Evolutionary conservation across 2,329 filamentous ascomycete species (phyloP), one percentile per base, ranked within the genome.

Genomic region (Ophiostoma sp.): DNA sequence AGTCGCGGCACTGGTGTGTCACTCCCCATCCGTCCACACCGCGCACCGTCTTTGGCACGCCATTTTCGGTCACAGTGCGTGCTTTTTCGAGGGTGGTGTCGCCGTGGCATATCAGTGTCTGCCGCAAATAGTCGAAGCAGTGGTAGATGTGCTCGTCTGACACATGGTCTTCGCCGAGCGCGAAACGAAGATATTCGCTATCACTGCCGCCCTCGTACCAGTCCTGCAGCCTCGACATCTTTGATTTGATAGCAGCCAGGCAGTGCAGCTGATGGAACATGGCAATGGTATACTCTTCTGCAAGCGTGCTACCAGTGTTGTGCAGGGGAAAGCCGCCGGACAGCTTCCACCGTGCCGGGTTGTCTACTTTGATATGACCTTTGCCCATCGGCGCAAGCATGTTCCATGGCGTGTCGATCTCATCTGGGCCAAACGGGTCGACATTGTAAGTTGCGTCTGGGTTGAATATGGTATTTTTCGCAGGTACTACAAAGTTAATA

Each of bases 141-240:
- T 57, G 52, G 52, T 57, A 57, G 23, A 57, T 57, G n/a, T 57
- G 52, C 52, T 57, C 52, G 8, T 57, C n/a, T 27, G 52, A 57
- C 17, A 48, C 44, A 0, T 48, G 44, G 7, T 48, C 44, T 48
- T 48, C 17, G n/a, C 44, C 44, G 4, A 48, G 44, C 5, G 44
- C 44, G 17, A 48, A 48, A n/a, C 44, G 11, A 7, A 48, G 44
- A 48, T 48, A 48, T 17, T 48, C 44, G 44, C 6, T 48, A n/a
- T 48, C 44, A 48, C 17, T 48, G 17, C 44, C 44, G 44, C 17
- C 5, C 17, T n/a, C 17, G 20, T 48, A 48, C 44, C 44, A 48
- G 20, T 48, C 44, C 17, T 48, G 44, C 20, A 48, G 44, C 44
- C 44, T 20, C 17, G 44, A 48, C 44, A 48, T 48, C 44, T 48